Conservation (phyloP, 345 rosid genomes). For the Acer negundo region DNA sequence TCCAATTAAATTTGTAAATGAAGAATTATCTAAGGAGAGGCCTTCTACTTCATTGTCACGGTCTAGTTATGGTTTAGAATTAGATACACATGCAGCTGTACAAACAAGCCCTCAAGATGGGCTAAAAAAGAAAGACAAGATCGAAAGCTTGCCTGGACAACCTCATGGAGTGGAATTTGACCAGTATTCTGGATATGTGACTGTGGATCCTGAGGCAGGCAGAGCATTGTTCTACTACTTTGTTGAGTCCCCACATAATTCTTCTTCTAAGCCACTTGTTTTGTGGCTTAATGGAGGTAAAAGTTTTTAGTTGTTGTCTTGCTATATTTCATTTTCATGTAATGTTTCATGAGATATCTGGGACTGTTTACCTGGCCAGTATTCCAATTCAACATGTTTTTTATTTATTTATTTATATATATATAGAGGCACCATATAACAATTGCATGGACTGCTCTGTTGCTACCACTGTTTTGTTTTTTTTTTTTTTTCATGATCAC, state of each 20-base stretch:
- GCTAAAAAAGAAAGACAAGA: constrained; percentile 15
- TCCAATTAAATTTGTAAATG: constrained; percentile 3
- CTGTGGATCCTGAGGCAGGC: constrained; percentile 25
- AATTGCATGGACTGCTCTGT: neutral
- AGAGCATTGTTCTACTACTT: constrained; percentile 31
- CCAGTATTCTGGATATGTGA: constrained; percentile 29
- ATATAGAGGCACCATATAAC: neutral
- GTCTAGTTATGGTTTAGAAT: neutral
- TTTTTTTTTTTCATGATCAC: neutral
- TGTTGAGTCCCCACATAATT: constrained; percentile 21
- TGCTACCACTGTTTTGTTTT: neutral
- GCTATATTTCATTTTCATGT: too few species aligned
- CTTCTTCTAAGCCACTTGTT: constrained; percentile 19
- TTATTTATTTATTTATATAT: too few species aligned
- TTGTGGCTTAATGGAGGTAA: neutral
- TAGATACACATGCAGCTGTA: neutral
- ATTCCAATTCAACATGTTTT: too few species aligned
- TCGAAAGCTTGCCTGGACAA: constrained; percentile 32
- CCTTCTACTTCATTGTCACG: neutral
- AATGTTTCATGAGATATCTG: too few species aligned
- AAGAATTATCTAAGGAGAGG: constrained; percentile 10
- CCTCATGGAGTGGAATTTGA: constrained; percentile 19
- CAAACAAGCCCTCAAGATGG: constrained; percentile 16
- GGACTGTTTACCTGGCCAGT: too few species aligned
- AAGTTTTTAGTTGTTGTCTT: too few species aligned